phyloP scores from a whole-genome alignment of 371 early-diverging fungal genomes.

The Mucor piriformis region DNA sequence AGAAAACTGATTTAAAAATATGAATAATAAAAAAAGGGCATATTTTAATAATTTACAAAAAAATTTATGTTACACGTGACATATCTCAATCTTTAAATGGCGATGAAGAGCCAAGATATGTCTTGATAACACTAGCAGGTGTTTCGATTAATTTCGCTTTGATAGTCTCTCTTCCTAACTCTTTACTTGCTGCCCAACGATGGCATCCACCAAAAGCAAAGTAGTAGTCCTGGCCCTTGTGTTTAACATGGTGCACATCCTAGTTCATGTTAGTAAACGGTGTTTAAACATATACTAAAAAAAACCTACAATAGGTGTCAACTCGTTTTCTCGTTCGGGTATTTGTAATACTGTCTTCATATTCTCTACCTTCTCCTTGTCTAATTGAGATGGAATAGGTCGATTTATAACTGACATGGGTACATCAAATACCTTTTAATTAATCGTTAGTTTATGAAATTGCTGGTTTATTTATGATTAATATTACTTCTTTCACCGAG shows the following conservation, averaged over 20 bases:
- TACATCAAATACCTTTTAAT: constrained; percentile 40
- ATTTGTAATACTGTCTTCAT: constrained; percentile 38
- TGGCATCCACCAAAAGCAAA: constrained; percentile 57
- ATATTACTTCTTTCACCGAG: constrained; percentile 34
- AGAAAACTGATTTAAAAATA: background rate
- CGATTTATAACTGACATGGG: constrained; percentile 48
- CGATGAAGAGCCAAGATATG: constrained; percentile 45
- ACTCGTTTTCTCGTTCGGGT: constrained; percentile 33
- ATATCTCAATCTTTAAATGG: constrained; percentile 34
- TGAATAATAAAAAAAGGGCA: no score
- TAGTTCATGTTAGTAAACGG: constrained; percentile 1
- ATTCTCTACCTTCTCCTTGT: constrained; percentile 42
- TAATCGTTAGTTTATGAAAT: background rate
- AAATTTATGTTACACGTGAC: background rate
- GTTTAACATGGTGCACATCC: constrained; percentile 46
- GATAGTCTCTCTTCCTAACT: constrained; percentile 40
- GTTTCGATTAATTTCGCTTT: constrained; percentile 47
- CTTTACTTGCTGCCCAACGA: constrained; percentile 55
- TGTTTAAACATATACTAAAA: background rate
- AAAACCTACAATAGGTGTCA: constrained; percentile 48
- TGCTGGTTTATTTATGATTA: background rate
- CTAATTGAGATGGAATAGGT: constrained; percentile 49
- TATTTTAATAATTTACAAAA: no score
- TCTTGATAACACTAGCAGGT: constrained; percentile 43
- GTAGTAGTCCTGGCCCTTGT: constrained; percentile 49